Percentiles rank a stretch among this genome's conserved stretches.
These are phyloP conservation scores for Symbiodinium natans DNA, from an alignment of 73 alveolate genomes.

Conservation along the genomic window DNA sequence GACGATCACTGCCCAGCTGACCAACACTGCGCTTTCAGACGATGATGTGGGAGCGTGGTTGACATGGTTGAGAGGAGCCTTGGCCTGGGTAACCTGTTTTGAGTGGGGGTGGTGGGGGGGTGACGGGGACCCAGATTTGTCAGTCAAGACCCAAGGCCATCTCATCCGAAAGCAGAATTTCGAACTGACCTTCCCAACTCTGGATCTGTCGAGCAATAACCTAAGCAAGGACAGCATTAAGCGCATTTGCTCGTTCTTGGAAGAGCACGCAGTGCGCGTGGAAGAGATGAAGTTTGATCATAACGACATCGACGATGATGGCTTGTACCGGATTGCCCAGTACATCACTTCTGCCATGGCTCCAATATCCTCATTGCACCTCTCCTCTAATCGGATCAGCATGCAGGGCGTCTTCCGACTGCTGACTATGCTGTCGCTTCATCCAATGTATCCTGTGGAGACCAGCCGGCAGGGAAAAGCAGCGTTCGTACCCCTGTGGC, in stretches of 20 bases:
- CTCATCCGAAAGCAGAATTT: too few relatives aligned
- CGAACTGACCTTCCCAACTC: background rate
- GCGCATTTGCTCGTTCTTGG: background rate
- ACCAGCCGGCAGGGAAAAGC: background rate
- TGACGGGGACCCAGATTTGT: too few relatives aligned
- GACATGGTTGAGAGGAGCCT: background rate
- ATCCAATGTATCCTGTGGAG: constrained; percentile 6
- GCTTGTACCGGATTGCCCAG: background rate
- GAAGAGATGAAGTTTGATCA: background rate
- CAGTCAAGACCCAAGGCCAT: too few relatives aligned
- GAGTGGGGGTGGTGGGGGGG: too few relatives aligned
- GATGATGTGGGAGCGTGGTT: background rate
- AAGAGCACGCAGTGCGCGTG: background rate
- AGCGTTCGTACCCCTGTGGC: background rate
- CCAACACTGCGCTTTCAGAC: background rate
- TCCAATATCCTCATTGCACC: background rate
- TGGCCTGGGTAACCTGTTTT: background rate
- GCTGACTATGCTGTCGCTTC: constrained; percentile 13
- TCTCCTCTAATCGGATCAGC: background rate
- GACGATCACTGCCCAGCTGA: background rate
- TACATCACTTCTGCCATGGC: background rate
- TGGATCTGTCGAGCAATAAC: background rate
- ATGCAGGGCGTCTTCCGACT: background rate
- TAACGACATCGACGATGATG: background rate
- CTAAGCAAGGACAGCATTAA: too few relatives aligned